These are phyloP conservation scores for Dunaliella salina DNA, from an alignment of 163 green algal species.

Conservation along the genomic window DNA sequence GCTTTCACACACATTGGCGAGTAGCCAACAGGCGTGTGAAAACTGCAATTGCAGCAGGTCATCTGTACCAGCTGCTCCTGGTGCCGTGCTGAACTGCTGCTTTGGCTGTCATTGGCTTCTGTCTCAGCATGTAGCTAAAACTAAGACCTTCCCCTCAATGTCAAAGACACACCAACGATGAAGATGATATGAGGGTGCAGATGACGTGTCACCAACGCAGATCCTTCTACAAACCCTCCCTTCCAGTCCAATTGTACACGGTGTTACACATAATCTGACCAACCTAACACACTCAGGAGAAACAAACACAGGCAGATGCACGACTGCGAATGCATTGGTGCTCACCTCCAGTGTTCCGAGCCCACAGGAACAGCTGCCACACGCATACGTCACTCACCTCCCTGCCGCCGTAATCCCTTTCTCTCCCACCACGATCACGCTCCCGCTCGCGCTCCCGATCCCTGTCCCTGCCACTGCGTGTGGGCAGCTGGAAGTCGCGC, in stretches of 20 bases:
- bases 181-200: neutral
- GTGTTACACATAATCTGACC: too few relatives aligned
- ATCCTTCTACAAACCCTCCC: neutral
- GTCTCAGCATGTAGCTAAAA: neutral
- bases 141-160: neutral
- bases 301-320: neutral
- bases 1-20: too few relatives aligned
- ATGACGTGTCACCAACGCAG: neutral
- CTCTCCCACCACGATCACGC: neutral
- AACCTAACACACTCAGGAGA: neutral
- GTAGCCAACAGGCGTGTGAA: too few relatives aligned
- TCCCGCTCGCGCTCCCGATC: too few relatives aligned
- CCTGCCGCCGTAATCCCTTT: neutral
- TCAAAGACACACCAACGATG: neutral
- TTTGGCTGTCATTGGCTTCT: neutral
- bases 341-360: neutral
- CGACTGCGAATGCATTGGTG: neutral
- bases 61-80: neutral
- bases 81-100: neutral
- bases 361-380: neutral
- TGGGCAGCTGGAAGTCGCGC: too few relatives aligned
- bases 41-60: too few relatives aligned
- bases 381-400: neutral
- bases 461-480: too few relatives aligned
- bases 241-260: too few relatives aligned